phyloP scores from a whole-genome alignment of 1,284 basidiomycete genomes.

The Irpex sp. region DNA sequence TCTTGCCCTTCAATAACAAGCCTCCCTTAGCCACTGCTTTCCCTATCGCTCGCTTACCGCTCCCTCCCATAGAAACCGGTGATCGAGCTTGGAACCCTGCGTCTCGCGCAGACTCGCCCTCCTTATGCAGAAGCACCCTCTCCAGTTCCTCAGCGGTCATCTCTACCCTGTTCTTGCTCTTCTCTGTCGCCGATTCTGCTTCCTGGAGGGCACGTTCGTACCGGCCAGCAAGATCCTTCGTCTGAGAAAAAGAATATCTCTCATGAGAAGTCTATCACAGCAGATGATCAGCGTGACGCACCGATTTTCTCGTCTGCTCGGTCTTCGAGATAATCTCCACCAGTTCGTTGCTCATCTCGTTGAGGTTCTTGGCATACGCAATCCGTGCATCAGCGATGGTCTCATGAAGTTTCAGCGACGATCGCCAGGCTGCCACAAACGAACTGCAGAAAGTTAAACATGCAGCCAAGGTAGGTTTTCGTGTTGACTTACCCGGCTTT shows the following conservation, averaged over 20 bases:
- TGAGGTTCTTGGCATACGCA: slow-evolving; percentile 81
- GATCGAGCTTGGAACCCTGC: slow-evolving; percentile 61
- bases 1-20: slow-evolving; percentile 89
- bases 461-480: neutral
- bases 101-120: slow-evolving; percentile 88
- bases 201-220: slow-evolving; percentile 90
- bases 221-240: slow-evolving; percentile 84
- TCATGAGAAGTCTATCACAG: neutral
- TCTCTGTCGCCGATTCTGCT: slow-evolving; percentile 86
- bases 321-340: slow-evolving; percentile 84
- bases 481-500: slow-evolving; percentile 83
- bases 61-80: slow-evolving; percentile 39
- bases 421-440: slow-evolving; percentile 88
- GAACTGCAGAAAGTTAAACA: slow-evolving; percentile 42
- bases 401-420: slow-evolving; percentile 86
- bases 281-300: slow-evolving; percentile 28
- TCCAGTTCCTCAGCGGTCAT: slow-evolving; percentile 92
- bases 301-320: slow-evolving; percentile 89
- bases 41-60: slow-evolving; percentile 75
- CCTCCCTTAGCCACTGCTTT: slow-evolving; percentile 93
- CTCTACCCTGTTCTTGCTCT: slow-evolving; percentile 86
- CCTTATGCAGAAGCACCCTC: slow-evolving; percentile 89
- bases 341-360: slow-evolving; percentile 97
- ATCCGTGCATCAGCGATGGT: slow-evolving; percentile 85
- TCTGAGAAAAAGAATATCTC: slow-evolving; percentile 39